Evolutionary conservation across 768 basidiomycete genomes (phyloP).

Genomic region (Pholiota microspora): DNA sequence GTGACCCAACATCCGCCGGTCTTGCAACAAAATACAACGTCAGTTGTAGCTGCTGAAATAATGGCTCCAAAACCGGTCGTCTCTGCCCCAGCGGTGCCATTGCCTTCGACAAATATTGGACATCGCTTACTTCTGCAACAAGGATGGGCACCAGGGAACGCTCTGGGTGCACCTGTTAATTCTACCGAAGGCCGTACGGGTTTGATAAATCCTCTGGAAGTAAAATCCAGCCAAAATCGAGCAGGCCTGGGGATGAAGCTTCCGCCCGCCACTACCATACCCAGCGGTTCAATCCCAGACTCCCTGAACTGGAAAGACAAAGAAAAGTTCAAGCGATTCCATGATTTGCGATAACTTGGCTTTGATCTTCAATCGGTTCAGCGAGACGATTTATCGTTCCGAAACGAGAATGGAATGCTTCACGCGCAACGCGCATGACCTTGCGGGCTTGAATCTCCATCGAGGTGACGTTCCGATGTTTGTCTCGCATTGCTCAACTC

Average conservation of each 20-base stretch:
- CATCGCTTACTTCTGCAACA: constrained; percentile 68
- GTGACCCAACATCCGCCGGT: constrained; percentile 20
- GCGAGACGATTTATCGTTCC: background rate
- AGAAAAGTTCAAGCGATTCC: constrained; percentile 21
- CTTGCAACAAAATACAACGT: background rate
- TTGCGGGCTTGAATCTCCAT: too few relatives aligned
- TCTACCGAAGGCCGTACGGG: constrained; percentile 34
- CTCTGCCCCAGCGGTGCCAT: constrained; percentile 44
- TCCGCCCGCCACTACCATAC: constrained; percentile 7
- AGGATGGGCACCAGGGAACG: constrained; percentile 72
- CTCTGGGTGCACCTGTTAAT: constrained; percentile 37
- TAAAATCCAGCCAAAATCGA: constrained; percentile 39
- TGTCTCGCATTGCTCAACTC: too few relatives aligned
- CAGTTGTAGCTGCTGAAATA: background rate
- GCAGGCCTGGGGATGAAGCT: constrained; percentile 54
- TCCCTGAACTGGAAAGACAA: constrained; percentile 18
- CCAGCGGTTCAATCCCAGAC: background rate
- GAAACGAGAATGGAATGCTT: background rate
- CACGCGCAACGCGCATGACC: too few relatives aligned
- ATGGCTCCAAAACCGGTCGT: constrained; percentile 11
- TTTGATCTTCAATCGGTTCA: background rate
- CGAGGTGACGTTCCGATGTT: too few relatives aligned
- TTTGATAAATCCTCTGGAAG: constrained; percentile 57
- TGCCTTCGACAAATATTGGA: constrained; percentile 62
- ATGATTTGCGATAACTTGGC: background rate